Base-by-base conservation (phyloP, 2,329 filamentous ascomycete species). In the Diaporthe australafricana region DNA sequence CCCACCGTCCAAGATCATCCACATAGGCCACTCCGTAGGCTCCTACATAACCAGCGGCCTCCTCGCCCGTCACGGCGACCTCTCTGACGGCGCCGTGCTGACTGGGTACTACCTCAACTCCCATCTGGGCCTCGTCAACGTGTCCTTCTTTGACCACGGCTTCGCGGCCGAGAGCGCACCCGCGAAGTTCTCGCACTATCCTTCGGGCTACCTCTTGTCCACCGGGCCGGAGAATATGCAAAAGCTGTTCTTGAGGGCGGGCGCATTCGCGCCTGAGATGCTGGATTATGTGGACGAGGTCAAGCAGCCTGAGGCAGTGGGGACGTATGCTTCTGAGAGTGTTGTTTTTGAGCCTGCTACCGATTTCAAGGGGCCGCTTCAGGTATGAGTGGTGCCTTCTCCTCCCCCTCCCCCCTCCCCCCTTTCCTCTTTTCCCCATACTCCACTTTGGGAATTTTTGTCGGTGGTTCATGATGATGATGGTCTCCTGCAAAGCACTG, bases 81-180 rank as follows among this genome's bases (percentile, higher is more conserved):
- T 82, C 40, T 80, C 78, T 55, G 82, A 84, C 74, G 83, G 78
- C 27, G 77, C 81, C 38, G 76, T 84, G 53, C 75, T 84, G 66
- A 84, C 83, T 5, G 83, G 81, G 5, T 84, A 79, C 70, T 74
- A 81, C 30, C 63, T 79, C 20, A 81, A 76, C 73, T 71, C 70
- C n/a, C 62, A 75, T 27, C 71, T 76, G 47, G 66, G 65, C 52
- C 70, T 55, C 17, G 69, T 75, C 40, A 68, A 72, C 48, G 76
- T 75, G 17, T 62, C 71, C 25, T 53, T 68, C 11, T 78, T 74
- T 63, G 74, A 75, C 68, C 72, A 75, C 72, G 77, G 77, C 42
- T 76, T 73, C 63, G 77, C 76, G 12, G 70, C 72, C 2, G 60
- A 73, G 56, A 63, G 70, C 53, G 71, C 74, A n/a, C 76, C 77